Conservation (phyloP, 2,329 filamentous ascomycete genomes). For the Zopfia rhizophila region DNA sequence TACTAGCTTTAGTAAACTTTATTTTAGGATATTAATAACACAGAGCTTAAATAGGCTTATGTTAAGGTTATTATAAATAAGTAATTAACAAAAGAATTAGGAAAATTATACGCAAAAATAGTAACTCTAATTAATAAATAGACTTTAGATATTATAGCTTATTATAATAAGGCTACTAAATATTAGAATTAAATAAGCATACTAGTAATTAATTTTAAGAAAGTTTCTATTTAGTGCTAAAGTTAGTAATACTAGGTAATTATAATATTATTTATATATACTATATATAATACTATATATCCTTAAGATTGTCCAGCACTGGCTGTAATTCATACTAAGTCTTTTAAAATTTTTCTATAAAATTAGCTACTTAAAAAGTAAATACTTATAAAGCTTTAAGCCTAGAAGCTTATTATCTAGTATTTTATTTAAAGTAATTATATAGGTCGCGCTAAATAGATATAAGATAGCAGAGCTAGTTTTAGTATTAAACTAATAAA, state of each 20-base stretch:
- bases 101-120: constrained; percentile 16
- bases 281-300: too few relatives aligned
- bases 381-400: too few relatives aligned
- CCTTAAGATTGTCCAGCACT: too few relatives aligned
- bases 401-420: constrained; percentile 27
- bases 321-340: too few relatives aligned
- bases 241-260: too few relatives aligned
- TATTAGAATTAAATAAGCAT: too few relatives aligned
- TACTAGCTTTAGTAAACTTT: constrained; percentile 29
- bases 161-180: too few relatives aligned
- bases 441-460: constrained; percentile 23
- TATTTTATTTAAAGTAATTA: constrained; percentile 25
- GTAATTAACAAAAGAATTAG: constrained; percentile 20
- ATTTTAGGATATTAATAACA: constrained; percentile 2
- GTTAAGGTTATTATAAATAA: constrained; percentile 18
- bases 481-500: constrained; percentile 19
- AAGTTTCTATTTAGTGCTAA: too few relatives aligned
- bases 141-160: constrained; percentile 1
- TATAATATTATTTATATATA: too few relatives aligned
- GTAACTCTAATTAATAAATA: not conserved
- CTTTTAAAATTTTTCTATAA: too few relatives aligned
- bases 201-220: too few relatives aligned
- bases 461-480: constrained; percentile 24
- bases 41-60: constrained; percentile 12
- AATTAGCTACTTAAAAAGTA: too few relatives aligned